These are phyloP conservation scores for Ampelocalamus luodianensis DNA, from an alignment of 176 grass and related monocot species.

Conservation along the genomic window DNA sequence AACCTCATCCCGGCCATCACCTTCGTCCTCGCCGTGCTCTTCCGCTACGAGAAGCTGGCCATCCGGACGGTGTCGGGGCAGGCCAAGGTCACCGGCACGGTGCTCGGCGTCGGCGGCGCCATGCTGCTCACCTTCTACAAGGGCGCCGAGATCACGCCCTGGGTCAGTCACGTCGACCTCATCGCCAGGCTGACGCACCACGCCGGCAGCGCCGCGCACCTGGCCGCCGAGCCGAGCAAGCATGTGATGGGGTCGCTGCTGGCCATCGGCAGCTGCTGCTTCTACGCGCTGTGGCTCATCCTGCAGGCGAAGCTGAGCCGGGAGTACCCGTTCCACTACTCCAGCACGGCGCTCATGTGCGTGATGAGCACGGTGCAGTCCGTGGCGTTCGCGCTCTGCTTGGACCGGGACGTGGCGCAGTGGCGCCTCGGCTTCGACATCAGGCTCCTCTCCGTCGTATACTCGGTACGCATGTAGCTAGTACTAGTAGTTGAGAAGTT, in stretches of 20 bases:
- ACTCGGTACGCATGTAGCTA: conserved; percentile 38
- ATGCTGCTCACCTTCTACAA: conserved; percentile 96
- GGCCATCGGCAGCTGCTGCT: conserved; percentile 55
- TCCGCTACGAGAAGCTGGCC: conserved; percentile 74
- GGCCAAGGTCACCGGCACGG: conserved; percentile 76
- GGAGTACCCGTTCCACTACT: conserved; percentile 73
- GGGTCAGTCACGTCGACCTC: conserved; percentile 62
- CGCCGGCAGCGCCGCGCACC: not conserved
- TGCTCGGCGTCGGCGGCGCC: conserved; percentile 78
- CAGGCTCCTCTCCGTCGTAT: conserved; percentile 55
- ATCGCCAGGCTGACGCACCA: conserved; percentile 16
- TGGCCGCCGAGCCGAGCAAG: conserved; percentile 23
- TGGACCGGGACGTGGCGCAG: conserved; percentile 31
- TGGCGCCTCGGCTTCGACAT: conserved; percentile 62
- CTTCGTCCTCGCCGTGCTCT: conserved; percentile 70
- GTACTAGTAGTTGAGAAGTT: not conserved
- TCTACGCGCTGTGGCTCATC: conserved; percentile 75
- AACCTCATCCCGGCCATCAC: conserved; percentile 85
- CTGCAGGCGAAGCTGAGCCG: conserved; percentile 68
- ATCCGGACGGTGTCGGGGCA: conserved; percentile 50
- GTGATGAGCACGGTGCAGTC: conserved; percentile 65
- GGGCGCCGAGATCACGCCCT: conserved; percentile 60
- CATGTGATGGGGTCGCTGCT: conserved; percentile 57
- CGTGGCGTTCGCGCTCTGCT: conserved; percentile 53
- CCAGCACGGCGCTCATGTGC: conserved; percentile 82